Evolutionary conservation across 805 yeast species (phyloP), one percentile per base, ranked within the genome.

Genomic region (Metschnikowia dekortorum): DNA sequence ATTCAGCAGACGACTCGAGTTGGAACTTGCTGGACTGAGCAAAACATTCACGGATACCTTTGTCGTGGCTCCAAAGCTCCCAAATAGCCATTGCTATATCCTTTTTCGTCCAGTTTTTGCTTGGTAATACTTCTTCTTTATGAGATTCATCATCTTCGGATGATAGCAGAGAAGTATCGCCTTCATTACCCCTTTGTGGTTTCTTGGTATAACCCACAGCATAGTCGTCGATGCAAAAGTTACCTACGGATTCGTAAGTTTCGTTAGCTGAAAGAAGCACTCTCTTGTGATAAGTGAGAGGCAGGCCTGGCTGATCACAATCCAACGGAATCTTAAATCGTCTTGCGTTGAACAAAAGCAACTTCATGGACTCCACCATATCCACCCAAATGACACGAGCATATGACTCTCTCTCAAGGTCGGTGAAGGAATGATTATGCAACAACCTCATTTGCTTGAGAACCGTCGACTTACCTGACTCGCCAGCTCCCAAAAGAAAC

Each of bases 301-400:
- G 71, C 2, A 78, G 71, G 30, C 60, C 54, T 7, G 80, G 79
- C 44, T 58, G 61, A 61, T 88, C 95, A 61, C 90, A 83, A 47
- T 82, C 85, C 49, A 89, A 68, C 0, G 73, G 72, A 31, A 88
- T 84, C 1, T 81, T 82, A 53, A 85, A 59, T 59, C 76, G 81
- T 36, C 89, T 69, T 0, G 95, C 91, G 61, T 87, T 89, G n/a
- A 84, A 74, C 30, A 92, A 81, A 47, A 91, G 70, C 26, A 66
- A 67, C 62, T 86, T 83, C 94, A 91, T 89, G 36, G 89, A 79
- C 57, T 88, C 89, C 45, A 91, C 82, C 1, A 94, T 81, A 67
- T 92, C 97, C 11, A 87, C 87, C 97, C 97, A 94, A 22, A 94
- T 89, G 16, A 92, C 88, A 57, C 89, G 90, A 2, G 87, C 67